Conservation (phyloP, 768 basidiomycete genomes). For the Trametes gibbosa region DNA sequence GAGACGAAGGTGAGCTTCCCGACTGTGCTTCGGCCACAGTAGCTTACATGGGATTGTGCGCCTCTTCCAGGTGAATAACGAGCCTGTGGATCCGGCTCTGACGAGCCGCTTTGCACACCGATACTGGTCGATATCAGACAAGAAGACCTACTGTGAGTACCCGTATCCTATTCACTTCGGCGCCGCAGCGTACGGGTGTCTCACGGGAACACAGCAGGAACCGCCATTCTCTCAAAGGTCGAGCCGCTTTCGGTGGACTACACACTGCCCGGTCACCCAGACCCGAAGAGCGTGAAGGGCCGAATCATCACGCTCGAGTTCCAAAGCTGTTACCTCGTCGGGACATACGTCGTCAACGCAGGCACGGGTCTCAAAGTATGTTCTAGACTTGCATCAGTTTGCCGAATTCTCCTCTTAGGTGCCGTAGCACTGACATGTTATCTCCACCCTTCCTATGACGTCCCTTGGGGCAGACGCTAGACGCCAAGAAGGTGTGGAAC, state of each 20-base stretch:
- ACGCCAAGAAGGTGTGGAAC: slow-evolving; percentile 78
- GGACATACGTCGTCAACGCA: slow-evolving; percentile 85
- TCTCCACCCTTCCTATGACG: neutral
- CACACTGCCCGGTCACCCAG: slow-evolving; percentile 73
- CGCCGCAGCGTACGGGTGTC: neutral
- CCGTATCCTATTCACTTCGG: neutral
- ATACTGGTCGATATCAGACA: slow-evolving; percentile 74
- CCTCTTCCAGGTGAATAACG: slow-evolving; percentile 62
- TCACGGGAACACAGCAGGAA: slow-evolving; percentile 54
- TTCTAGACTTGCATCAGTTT: neutral
- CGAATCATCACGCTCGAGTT: slow-evolving; percentile 85
- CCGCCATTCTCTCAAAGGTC: slow-evolving; percentile 75
- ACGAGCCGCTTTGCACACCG: slow-evolving; percentile 61
- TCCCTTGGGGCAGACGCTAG: slow-evolving; percentile 52
- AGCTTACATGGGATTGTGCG: neutral
- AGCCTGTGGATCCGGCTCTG: slow-evolving; percentile 57
- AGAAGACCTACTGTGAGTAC: slow-evolving; percentile 75
- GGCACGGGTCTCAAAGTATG: slow-evolving; percentile 70
- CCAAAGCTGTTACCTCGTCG: slow-evolving; percentile 61
- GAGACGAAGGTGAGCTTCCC: slow-evolving; percentile 69
- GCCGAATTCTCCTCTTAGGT: neutral
- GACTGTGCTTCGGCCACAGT: too few species aligned
- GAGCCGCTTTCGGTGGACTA: slow-evolving; percentile 65
- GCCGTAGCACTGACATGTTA: neutral
- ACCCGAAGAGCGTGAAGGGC: slow-evolving; percentile 62